A percentile compares a stretch with the other conserved stretches of the same genome.
phyloP scores from a whole-genome alignment of 1,139 yeast species.

The Wickerhamomyces sp. region DNA sequence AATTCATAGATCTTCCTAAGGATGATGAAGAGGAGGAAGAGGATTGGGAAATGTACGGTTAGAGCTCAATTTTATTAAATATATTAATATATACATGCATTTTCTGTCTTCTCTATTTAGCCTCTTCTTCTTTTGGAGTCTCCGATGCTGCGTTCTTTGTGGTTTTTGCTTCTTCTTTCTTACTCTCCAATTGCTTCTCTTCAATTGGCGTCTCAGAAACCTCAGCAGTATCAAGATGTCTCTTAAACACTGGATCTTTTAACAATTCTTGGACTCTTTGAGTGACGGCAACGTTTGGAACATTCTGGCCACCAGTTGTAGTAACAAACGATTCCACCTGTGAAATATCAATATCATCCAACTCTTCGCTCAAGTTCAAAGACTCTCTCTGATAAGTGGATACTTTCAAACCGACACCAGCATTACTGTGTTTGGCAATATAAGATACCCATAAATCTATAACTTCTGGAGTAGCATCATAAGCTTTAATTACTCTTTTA shows the following conservation, averaged over 20 bases:
- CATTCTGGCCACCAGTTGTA: conserved; percentile 8
- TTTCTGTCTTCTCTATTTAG: conserved; percentile 3
- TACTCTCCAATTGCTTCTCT: background rate
- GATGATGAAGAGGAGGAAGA: conserved; percentile 68
- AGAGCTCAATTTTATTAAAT: conserved; percentile 3
- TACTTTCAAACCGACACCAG: conserved; percentile 83
- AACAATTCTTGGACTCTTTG: conserved; percentile 69
- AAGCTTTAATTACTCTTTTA: conserved; percentile 66
- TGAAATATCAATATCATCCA: conserved; percentile 29
- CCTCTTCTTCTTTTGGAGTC: conserved; percentile 4
- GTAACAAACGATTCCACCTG: conserved; percentile 22
- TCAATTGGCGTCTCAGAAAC: background rate
- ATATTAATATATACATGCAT: conserved; percentile 9
- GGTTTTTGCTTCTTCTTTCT: background rate
- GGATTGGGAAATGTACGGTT: conserved; percentile 78
- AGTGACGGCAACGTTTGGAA: conserved; percentile 15
- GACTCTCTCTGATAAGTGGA: conserved; percentile 57
- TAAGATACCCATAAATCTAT: conserved; percentile 81
- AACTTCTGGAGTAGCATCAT: conserved; percentile 83
- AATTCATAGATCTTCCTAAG: conserved; percentile 33
- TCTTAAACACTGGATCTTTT: conserved; percentile 58
- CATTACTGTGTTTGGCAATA: conserved; percentile 69
- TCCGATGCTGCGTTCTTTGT: background rate
- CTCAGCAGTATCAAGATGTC: conserved; percentile 12
- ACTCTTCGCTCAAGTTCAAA: conserved; percentile 34